Evolutionary conservation across 768 basidiomycete species (phyloP).

Genomic region (Boletus sp.): DNA sequence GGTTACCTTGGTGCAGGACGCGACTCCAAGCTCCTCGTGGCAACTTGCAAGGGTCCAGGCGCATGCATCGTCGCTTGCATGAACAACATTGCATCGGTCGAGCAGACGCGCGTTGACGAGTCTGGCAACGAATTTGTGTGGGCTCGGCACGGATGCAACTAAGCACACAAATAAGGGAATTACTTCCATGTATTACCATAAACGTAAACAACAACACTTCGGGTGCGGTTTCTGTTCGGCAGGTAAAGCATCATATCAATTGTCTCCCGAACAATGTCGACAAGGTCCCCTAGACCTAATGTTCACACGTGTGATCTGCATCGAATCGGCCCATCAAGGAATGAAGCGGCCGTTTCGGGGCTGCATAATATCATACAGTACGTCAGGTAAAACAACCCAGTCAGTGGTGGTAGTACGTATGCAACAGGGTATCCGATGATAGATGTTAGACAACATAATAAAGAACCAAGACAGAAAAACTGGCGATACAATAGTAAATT

Average conservation of each 20-base stretch:
- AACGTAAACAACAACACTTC: not conserved
- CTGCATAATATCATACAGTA: conserved; percentile 26
- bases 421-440: conserved; percentile 36
- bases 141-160: too few relatives aligned
- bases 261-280: conserved; percentile 6
- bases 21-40: not conserved
- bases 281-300: not conserved
- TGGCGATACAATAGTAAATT: conserved; percentile 30
- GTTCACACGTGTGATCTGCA: not conserved
- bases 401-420: conserved; percentile 36
- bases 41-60: not conserved
- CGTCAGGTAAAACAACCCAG: conserved; percentile 25
- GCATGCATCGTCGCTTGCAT: not conserved
- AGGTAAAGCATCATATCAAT: not conserved
- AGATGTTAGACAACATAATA: conserved; percentile 27
- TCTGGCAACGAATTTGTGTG: too few relatives aligned
- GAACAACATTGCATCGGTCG: too few relatives aligned
- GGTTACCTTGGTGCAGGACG: not conserved
- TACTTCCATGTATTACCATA: too few relatives aligned
- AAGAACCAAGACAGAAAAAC: conserved; percentile 25
- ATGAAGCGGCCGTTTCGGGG: not conserved
- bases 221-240: too few relatives aligned
- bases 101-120: too few relatives aligned
- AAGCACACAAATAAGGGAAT: too few relatives aligned
- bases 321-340: not conserved